Evolutionary conservation across 192 early-diverging fungal species (phyloP).

Genomic region (Backusella mclennaniae): DNA sequence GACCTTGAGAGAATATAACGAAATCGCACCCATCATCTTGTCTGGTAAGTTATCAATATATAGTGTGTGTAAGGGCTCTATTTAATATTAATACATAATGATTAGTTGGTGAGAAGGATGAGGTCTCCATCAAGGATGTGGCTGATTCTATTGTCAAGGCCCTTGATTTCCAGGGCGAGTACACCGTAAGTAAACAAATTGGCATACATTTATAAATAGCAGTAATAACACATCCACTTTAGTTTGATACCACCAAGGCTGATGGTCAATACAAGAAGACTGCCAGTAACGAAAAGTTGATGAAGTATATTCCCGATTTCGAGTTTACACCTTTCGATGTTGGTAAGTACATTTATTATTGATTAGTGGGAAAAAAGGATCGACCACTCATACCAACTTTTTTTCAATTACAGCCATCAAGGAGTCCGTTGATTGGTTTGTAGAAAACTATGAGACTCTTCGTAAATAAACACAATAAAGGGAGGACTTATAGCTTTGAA

Average conservation of each 20-base stretch:
- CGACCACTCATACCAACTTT: not conserved
- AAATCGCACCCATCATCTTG: conserved; percentile 78
- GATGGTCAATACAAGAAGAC: conserved; percentile 88
- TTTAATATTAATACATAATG: not conserved
- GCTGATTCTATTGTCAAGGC: conserved; percentile 72
- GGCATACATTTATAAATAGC: not conserved
- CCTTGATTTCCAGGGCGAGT: conserved; percentile 63
- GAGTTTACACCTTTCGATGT: conserved; percentile 76
- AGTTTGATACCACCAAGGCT: conserved; percentile 69
- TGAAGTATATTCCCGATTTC: conserved; percentile 68
- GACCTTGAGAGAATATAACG: conserved; percentile 76
- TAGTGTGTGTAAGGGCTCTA: not conserved
- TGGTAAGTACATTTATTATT: conserved; percentile 40
- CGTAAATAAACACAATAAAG: conserved; percentile 48
- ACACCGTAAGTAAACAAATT: conserved; percentile 35
- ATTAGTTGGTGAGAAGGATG: conserved; percentile 71
- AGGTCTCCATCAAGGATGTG: conserved; percentile 76
- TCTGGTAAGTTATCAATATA: conserved; percentile 52
- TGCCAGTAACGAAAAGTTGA: conserved; percentile 76
- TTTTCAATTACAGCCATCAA: conserved; percentile 47
- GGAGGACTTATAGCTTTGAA: not conserved
- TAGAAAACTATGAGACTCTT: conserved; percentile 62
- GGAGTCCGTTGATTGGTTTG: conserved; percentile 74
- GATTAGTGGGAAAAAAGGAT: conserved; percentile 8
- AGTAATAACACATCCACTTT: not conserved